phyloP scores from a whole-genome alignment of 371 early-diverging fungal species.

The Rhizopus delemar region DNA sequence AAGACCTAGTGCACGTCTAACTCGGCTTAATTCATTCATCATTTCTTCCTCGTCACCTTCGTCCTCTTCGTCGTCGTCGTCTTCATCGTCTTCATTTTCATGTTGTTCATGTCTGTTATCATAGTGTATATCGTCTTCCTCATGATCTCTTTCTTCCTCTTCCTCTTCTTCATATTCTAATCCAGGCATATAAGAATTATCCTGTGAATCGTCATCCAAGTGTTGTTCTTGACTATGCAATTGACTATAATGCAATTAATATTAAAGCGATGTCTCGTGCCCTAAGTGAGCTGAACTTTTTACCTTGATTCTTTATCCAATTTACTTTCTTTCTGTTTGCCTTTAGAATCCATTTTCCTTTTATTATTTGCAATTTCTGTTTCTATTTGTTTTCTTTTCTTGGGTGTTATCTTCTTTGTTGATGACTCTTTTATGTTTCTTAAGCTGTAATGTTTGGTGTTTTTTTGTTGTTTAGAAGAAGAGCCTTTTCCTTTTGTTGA shows the following conservation, averaged over 20 bases:
- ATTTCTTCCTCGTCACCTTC: constrained; percentile 43
- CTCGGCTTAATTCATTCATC: constrained; percentile 41
- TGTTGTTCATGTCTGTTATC: constrained; percentile 22
- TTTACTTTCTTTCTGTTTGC: constrained; percentile 21
- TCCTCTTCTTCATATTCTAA: constrained; percentile 8
- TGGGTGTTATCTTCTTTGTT: constrained; percentile 11
- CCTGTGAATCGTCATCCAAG: background rate
- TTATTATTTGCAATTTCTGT: constrained; percentile 9
- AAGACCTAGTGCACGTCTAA: constrained; percentile 44
- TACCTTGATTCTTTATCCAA: constrained; percentile 2
- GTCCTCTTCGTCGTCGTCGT: constrained; percentile 34
- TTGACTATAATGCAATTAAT: background rate
- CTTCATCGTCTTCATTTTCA: constrained; percentile 29
- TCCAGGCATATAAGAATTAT: background rate
- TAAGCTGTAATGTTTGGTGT: constrained; percentile 10
- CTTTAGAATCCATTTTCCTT: constrained; percentile 10
- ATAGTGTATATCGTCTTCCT: constrained; percentile 24
- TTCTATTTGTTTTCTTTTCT: constrained; percentile 14
- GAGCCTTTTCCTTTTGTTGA: constrained; percentile 16
- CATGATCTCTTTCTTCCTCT: constrained; percentile 22
- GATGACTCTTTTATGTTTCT: constrained; percentile 18
- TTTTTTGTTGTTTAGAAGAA: constrained; percentile 7
- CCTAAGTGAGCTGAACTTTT: background rate
- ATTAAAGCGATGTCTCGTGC: too few relatives aligned
- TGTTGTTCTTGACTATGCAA: background rate